Base-by-base conservation (phyloP, 1,284 basidiomycete genomes). In the Microbotryomycetes sp. region DNA sequence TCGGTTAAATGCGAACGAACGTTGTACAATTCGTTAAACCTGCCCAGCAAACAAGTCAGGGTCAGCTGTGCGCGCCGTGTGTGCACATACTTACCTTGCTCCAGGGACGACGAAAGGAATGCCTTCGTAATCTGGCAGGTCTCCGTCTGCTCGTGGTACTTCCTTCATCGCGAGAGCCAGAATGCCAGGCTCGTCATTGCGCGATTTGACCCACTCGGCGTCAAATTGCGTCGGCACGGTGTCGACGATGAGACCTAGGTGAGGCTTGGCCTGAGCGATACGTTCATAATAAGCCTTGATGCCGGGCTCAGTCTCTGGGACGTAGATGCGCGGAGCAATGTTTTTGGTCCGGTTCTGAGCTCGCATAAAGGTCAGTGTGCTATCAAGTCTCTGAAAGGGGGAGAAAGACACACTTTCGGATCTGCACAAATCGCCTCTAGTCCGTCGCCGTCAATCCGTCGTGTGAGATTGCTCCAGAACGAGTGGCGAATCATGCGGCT, bases 401-500 rank as follows among this genome's bases (percentile, higher is more conserved):
- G n/a, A 35, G 9, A 16, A 4, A 0, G 1, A 45, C 63, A 82
- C 74, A 94, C 97, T 80, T 98, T 98, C 11, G 96, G 94, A 75
- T 98, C 96, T 2, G 88, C 88, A 57, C 91, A 91, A 66, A 97
- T 97, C 65, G 91, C 89, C 76, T 97, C 93, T 31, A 98, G 82
- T 5, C 94, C 96, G 66, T 97, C 91, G 0, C 90, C 92, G 73
- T 98, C 96, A 72, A 98, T 98, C 45, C 91, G 85, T 56, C 94
- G 86, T 1, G 96, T 98, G 54, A 98, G 81, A 9, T 92, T 90
- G 75, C 94, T 89, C 94, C 94, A 98, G 80, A 98, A 98, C 13
- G 90, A 93, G 77, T 93, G 86, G 74, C 87, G 89, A 78, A 98
- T 98, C 94, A 98, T 97, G 62, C 96, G 85, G 24, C 90, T 94